Conservation (phyloP, 371 early-diverging fungal species). For the Apophysomyces variabilis region DNA sequence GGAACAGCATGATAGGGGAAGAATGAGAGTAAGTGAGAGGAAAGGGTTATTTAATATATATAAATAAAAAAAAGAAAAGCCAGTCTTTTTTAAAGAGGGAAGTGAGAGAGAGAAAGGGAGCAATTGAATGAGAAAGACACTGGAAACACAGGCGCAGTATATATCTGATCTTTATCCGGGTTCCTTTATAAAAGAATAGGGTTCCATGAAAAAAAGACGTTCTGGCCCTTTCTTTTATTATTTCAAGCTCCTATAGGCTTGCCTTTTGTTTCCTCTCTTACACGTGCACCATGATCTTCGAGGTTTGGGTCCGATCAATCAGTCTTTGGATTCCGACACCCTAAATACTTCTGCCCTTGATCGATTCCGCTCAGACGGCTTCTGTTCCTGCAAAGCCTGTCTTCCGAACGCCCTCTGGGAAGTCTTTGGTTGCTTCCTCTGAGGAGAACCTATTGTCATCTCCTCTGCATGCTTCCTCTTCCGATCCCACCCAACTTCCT, state of each 20-base stretch:
- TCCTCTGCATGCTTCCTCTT: background rate
- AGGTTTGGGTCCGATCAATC: background rate
- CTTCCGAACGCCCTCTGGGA: background rate
- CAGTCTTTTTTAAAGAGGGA: background rate
- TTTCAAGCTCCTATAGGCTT: background rate
- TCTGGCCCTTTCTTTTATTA: slow-evolving; percentile 1
- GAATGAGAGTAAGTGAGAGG: background rate
- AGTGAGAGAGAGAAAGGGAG: background rate
- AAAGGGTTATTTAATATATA: background rate
- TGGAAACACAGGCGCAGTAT: background rate
- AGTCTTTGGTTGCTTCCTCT: background rate
- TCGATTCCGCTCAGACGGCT: background rate
- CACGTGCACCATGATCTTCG: slow-evolving; percentile 3
- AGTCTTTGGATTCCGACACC: slow-evolving; percentile 2
- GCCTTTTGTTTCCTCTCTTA: background rate
- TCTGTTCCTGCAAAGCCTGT: background rate
- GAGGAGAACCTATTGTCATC: background rate
- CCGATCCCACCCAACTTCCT: background rate
- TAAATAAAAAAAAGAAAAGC: background rate
- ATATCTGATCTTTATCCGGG: background rate
- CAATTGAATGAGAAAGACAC: background rate
- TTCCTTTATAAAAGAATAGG: background rate
- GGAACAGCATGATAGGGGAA: background rate
- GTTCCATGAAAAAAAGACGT: background rate
- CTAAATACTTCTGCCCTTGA: background rate